These are phyloP conservation scores for Phyllostachys edulis DNA, from an alignment of 176 grass and related monocot species.

Conservation along the genomic window DNA sequence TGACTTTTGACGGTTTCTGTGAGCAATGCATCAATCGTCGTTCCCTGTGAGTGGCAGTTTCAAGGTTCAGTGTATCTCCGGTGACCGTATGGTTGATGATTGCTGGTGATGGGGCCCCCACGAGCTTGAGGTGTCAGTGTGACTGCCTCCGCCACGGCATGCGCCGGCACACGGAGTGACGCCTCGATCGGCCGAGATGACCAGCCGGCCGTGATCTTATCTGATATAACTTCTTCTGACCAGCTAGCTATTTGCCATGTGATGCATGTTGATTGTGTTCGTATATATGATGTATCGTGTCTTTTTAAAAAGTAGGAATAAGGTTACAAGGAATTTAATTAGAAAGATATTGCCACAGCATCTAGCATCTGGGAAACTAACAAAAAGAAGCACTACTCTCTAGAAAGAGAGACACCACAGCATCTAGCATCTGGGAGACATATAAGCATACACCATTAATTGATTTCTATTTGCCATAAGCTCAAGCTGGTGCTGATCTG, in stretches of 20 bases:
- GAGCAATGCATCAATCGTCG: background rate
- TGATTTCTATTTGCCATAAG: background rate
- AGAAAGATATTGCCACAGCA: background rate
- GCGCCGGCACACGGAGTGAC: constrained; percentile 15
- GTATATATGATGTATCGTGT: background rate
- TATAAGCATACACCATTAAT: background rate
- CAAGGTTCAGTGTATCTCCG: background rate
- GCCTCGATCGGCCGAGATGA: background rate
- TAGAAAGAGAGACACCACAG: background rate
- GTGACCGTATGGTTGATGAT: background rate
- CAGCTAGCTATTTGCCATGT: background rate
- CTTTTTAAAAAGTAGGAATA: background rate
- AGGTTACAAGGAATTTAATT: background rate
- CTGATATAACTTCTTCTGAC: background rate
- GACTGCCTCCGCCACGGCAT: background rate
- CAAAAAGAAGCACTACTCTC: background rate
- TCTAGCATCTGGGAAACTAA: too few relatives aligned
- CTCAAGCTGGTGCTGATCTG: background rate
- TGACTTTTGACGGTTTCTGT: background rate
- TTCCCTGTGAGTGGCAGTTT: background rate
- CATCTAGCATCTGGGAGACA: background rate
- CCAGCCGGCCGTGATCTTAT: constrained; percentile 17
- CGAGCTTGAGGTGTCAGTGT: constrained; percentile 15
- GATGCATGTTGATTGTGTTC: background rate
- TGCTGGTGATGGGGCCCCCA: background rate